phyloP scores from a whole-genome alignment of 176 grass and related monocot species.

The Lolium rigidum region DNA sequence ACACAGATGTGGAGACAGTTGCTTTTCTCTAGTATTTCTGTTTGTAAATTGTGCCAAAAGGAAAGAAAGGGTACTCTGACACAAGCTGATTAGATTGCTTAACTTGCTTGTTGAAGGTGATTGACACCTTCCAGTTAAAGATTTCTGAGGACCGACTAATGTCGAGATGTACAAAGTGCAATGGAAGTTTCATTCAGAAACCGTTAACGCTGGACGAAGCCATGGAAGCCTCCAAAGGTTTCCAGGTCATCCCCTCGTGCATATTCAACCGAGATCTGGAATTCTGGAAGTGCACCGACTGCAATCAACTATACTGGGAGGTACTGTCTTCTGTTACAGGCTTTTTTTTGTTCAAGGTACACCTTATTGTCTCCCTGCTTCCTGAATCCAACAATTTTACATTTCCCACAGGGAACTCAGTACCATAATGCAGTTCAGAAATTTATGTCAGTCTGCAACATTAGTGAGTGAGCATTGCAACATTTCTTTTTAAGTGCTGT shows the following conservation, averaged over 20 bases:
- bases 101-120: slow-evolving; percentile 67
- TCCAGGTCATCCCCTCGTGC: slow-evolving; percentile 87
- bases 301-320: slow-evolving; percentile 99
- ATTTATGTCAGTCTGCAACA: slow-evolving; percentile 86
- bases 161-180: slow-evolving; percentile 99
- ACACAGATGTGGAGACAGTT: not conserved
- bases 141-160: slow-evolving; percentile 87
- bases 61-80: not conserved
- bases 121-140: slow-evolving; percentile 85
- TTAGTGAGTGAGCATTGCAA: slow-evolving; percentile 63
- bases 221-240: slow-evolving; percentile 87
- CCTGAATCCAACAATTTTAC: slow-evolving; percentile 20
- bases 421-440: slow-evolving; percentile 93
- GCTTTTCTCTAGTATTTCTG: not conserved
- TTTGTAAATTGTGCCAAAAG: slow-evolving; percentile 4
- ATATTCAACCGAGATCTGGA: slow-evolving; percentile 89
- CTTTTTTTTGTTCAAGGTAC: not conserved
- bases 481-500: not conserved
- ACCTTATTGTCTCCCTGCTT: not conserved
- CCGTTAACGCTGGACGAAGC: slow-evolving; percentile 86
- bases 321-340: slow-evolving; percentile 45
- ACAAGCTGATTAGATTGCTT: slow-evolving; percentile 37
- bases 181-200: slow-evolving; percentile 97
- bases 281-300: slow-evolving; percentile 95
- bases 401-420: slow-evolving; percentile 74